phyloP scores from a whole-genome alignment of 257 asterid genomes.

The Nicotiana paniculata region DNA sequence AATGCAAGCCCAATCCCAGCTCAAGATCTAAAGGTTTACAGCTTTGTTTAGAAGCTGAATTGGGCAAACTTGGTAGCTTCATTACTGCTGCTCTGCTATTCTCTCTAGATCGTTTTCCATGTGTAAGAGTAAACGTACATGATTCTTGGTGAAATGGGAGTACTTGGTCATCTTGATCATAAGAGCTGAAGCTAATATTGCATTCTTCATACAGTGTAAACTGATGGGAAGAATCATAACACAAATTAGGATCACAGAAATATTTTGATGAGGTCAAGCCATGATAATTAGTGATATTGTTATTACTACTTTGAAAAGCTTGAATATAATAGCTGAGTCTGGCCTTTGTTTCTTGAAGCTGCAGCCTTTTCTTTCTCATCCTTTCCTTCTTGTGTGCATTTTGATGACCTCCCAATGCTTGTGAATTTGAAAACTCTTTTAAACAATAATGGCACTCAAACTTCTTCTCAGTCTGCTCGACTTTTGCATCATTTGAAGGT shows the following conservation, averaged over 20 bases:
- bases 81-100: slow-evolving; percentile 5
- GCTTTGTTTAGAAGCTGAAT: slow-evolving; percentile 24
- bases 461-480: slow-evolving; percentile 34
- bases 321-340: slow-evolving; percentile 55
- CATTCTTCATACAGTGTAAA: slow-evolving; percentile 33
- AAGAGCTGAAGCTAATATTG: slow-evolving; percentile 50
- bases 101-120: slow-evolving; percentile 18
- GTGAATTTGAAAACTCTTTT: slow-evolving; percentile 67
- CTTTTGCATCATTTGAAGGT: background rate
- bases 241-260: slow-evolving; percentile 36
- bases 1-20: slow-evolving; percentile 56
- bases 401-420: slow-evolving; percentile 94
- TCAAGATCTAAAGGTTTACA: slow-evolving; percentile 59
- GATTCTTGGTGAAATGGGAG: slow-evolving; percentile 16
- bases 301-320: slow-evolving; percentile 23
- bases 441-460: slow-evolving; percentile 75
- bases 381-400: slow-evolving; percentile 97
- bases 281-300: slow-evolving; percentile 9
- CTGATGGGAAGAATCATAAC: slow-evolving; percentile 5
- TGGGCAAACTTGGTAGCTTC: slow-evolving; percentile 19
- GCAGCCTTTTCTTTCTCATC: slow-evolving; percentile 68
- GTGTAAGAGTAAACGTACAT: slow-evolving; percentile 36
- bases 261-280: background rate
- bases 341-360: slow-evolving; percentile 72
- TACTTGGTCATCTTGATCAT: slow-evolving; percentile 16